Base-by-base conservation (phyloP, 2,329 filamentous ascomycete species). In the Colletotrichum chrysophilum region DNA sequence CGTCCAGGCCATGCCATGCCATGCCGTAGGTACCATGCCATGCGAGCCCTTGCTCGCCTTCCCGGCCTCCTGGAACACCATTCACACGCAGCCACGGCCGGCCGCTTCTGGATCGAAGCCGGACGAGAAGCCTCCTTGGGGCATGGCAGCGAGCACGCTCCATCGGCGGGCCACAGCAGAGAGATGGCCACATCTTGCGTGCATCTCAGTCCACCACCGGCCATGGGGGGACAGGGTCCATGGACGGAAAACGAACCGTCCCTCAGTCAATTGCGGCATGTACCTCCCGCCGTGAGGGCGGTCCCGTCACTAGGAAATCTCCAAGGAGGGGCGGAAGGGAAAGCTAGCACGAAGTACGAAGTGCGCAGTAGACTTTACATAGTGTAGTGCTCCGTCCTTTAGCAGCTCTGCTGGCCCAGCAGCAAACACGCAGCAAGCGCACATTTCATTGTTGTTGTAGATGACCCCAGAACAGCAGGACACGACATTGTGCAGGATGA, bases 51-150 rank as follows among this genome's bases (percentile, higher is more conserved):
- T 55, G 43, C 43, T 48, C 9, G 43, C 43, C 43, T 56, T 72
- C 64, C 73, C 73, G 69, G 55, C 69, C 73, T 67, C 34, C 73
- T 72, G 73, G 73, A 67, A 75, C 73, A 32, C 73, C 69, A 68
- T 72, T 75, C 69, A 67, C 73, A 24, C 56, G 73, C 36, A 56
- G 68, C 72, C 72, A 66, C 52, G 67, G 72, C 26, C 66, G 67
- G 67, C 69, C 65, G 55, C 69, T 75, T 28, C 62, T 72, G 69
- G 69, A 72, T 62, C 38, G 52, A 67, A 61, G 55, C 55, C 73
- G 73, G 73, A 72, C 64, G 28, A 72, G 52, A 62, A 58, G 43
- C 69, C 73, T 75, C 68, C 68, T 72, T 72, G 69, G 69, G 68
- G 38, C 62, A 56, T 62, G 61, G 30, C 72, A 71, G 68, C 68